Evolutionary conservation across 306 rosid species (phyloP).

Genomic region (cucumber (Cucumis sativus)): DNA sequence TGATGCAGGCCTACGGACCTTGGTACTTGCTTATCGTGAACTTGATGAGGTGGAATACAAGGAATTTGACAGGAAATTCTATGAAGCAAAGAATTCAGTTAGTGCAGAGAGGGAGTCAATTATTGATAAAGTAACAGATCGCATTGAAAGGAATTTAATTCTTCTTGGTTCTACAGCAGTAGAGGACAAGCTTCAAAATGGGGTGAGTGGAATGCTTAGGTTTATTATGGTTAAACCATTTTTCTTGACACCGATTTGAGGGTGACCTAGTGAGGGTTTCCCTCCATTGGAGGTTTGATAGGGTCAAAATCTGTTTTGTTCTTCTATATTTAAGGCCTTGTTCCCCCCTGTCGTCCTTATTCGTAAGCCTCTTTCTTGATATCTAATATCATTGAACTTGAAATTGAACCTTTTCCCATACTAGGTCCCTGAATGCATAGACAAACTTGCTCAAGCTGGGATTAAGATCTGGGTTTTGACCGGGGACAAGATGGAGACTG

Average conservation of each 20-base stretch:
- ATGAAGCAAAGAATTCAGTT: conserved; percentile 51
- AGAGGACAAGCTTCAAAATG: conserved; percentile 96
- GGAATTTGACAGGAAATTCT: conserved; percentile 40
- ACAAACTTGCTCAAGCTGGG: conserved; percentile 94
- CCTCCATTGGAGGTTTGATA: not conserved
- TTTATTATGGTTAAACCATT: not conserved
- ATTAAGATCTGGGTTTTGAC: conserved; percentile 99
- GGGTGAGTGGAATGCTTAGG: conserved; percentile 42
- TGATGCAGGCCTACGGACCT: conserved; percentile 79
- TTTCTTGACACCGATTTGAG: conserved; percentile 2
- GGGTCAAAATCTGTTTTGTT: not conserved
- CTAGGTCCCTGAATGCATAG: conserved; percentile 88
- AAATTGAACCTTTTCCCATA: conserved; percentile 8
- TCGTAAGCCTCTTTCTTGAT: not conserved
- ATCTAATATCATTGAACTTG: not conserved
- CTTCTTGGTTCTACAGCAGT: conserved; percentile 99
- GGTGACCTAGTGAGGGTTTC: not conserved
- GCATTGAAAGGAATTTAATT: conserved; percentile 53
- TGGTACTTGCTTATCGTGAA: conserved; percentile 76
- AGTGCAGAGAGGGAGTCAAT: conserved; percentile 44
- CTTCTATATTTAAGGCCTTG: not conserved
- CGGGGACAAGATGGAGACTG: conserved; percentile 99
- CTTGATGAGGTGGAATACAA: conserved; percentile 63
- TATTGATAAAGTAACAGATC: conserved; percentile 59
- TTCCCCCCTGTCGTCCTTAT: not conserved